A percentile compares a stretch with the other conserved stretches of the same genome.
These are phyloP conservation scores for Termitomyces sp. DNA, from an alignment of 768 basidiomycete genomes.

Conservation along the genomic window DNA sequence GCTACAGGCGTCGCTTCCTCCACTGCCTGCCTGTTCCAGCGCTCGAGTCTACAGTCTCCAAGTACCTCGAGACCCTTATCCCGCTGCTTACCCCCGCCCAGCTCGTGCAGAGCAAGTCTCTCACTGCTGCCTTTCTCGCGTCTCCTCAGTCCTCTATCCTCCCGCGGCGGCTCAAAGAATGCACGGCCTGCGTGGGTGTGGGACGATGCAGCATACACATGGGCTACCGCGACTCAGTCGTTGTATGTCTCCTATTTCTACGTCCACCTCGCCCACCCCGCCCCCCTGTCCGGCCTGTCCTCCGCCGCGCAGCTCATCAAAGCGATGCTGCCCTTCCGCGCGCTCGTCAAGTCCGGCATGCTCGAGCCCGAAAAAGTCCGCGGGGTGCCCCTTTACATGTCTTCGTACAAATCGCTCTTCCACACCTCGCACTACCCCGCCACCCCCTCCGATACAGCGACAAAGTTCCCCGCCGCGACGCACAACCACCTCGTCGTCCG, in stretches of 20 bases:
- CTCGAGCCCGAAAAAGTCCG: conserved; percentile 88
- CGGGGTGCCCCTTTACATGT: conserved; percentile 81
- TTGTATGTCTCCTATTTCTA: conserved; percentile 96
- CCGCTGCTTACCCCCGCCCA: too few relatives aligned
- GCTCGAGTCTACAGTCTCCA: too few relatives aligned
- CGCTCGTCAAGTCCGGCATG: conserved; percentile 71
- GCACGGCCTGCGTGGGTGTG: conserved; percentile 83
- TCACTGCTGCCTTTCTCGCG: too few relatives aligned
- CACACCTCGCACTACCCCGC: conserved; percentile 88
- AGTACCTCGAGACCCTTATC: too few relatives aligned
- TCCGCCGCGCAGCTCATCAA: conserved; percentile 80
- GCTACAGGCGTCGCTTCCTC: too few relatives aligned
- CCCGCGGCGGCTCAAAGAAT: conserved; percentile 69
- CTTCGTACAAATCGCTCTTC: conserved; percentile 97
- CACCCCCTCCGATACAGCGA: conserved; percentile 78
- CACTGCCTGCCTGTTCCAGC: too few relatives aligned
- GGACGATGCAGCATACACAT: conserved; percentile 92
- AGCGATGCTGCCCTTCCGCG: conserved; percentile 81
- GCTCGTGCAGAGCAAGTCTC: too few relatives aligned
- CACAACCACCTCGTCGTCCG: conserved; percentile 92
- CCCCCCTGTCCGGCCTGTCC: conserved; percentile 74
- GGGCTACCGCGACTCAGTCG: conserved; percentile 85
- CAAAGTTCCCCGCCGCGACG: conserved; percentile 67
- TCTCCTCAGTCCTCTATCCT: too few relatives aligned
- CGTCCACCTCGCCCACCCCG: conserved; percentile 71